Evolutionary conservation across 2,329 filamentous ascomycete genomes (phyloP), one percentile per base, ranked within the genome.

Genomic region (Aureobasidium sp.): DNA sequence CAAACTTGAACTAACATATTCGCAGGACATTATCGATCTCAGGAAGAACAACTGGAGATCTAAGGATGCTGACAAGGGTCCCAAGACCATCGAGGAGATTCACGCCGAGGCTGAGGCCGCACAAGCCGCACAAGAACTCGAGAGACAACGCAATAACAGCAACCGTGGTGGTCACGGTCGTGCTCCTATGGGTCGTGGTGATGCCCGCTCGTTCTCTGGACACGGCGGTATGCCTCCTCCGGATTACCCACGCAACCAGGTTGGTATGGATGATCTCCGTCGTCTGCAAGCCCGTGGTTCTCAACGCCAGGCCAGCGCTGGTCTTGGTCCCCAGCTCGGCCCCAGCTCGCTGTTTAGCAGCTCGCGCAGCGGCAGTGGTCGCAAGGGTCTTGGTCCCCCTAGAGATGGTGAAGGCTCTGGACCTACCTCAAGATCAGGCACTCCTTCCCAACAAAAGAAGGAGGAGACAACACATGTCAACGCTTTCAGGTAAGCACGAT

Each of bases 51-150:
- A 84, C 73, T 99, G 94, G 94, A 76, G 83, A 64, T 91, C 90
- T 62, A 97, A 96, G 82, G 91, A 96, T 73, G 89, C 92, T 78
- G 89, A 92, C 78, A 97, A 97, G 81, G 94, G 94, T 41, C 94
- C 94, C 63, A 97, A 97, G 86, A 99, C 94, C 9, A 88, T 99
- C 59, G 86, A 91, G 4, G 90, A 97, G 78, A 90, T 99, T 68
- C 90, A 91, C 73, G 88, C 87, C 63, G 89, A 91, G 77, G 91
- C 91, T 67, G 82, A 84, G 59, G 88, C 87, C 65, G 89, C 88
- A 48, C 86, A 89, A 68, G 92, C 93, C 77, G 90, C 91, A 64
- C 88, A 88, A 61, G 92, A 97, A 70, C 76, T 81, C 70, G 82
- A 85, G 71, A 80, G 82, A 64, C 72, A 78, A 48, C 79, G 81